Evolutionary conservation across 805 yeast genomes (phyloP).

Genomic region (Maudiozyma bulderi): DNA sequence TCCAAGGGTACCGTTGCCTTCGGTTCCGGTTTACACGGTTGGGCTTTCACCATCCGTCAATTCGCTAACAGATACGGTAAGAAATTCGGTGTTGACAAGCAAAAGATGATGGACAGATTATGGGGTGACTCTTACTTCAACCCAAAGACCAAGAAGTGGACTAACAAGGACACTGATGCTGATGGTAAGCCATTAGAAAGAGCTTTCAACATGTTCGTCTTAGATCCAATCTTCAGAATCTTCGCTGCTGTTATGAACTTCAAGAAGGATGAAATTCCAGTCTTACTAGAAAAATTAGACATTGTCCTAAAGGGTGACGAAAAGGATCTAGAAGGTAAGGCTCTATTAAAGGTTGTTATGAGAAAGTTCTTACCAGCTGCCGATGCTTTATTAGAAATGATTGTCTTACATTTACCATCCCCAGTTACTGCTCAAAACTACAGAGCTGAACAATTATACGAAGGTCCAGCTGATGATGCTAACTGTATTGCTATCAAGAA

Average conservation of each 20-base stretch:
- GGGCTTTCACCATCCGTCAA: conserved; percentile 99
- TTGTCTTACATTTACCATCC: conserved; percentile 95
- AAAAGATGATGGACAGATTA: conserved; percentile 97
- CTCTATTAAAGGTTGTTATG: conserved; percentile 96
- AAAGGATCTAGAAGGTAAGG: conserved; percentile 98
- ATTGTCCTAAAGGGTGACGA: conserved; percentile 90
- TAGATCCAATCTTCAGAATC: conserved; percentile 98
- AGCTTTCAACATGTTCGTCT: conserved; percentile 98
- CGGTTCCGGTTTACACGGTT: conserved; percentile 99
- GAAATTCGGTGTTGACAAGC: conserved; percentile 98
- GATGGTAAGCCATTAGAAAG: conserved; percentile 93
- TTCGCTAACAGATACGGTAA: conserved; percentile 95
- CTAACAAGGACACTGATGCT: conserved; percentile 91
- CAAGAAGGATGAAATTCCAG: conserved; percentile 94
- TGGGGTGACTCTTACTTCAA: conserved; percentile 99
- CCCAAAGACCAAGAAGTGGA: conserved; percentile 99
- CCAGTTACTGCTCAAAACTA: conserved; percentile 98
- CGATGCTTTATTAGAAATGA: conserved; percentile 98
- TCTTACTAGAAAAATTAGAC: conserved; percentile 87
- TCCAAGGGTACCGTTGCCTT: conserved; percentile 98
- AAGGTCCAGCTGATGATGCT: conserved; percentile 95
- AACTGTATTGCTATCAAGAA: conserved; percentile 86
- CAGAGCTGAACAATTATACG: conserved; percentile 99
- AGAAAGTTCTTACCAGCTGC: conserved; percentile 99
- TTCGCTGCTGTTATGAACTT: conserved; percentile 97